These are phyloP conservation scores for Letharia lupina DNA, from an alignment of 495 filamentous ascomycete genomes.

Conservation along the genomic window DNA sequence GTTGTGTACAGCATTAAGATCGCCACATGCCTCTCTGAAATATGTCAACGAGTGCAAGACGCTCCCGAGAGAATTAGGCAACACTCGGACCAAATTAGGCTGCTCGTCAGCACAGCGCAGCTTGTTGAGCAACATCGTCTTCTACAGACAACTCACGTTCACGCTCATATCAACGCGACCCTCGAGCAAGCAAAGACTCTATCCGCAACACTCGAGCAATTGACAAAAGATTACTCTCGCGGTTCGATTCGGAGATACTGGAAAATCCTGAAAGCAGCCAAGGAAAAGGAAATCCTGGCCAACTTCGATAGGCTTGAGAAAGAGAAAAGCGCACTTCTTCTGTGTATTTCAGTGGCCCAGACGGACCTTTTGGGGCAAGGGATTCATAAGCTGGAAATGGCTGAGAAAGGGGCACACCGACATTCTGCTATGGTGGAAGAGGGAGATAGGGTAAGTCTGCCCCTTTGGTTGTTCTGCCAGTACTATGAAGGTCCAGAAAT, in stretches of 20 bases:
- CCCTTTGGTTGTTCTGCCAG: not conserved
- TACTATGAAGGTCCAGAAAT: not conserved
- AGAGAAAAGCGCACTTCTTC: slow-evolving; percentile 8
- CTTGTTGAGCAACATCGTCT: not conserved
- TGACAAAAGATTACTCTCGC: not conserved
- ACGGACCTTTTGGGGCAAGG: slow-evolving; percentile 4
- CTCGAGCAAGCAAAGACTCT: not conserved
- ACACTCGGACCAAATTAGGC: slow-evolving; percentile 5
- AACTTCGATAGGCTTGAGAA: slow-evolving; percentile 5
- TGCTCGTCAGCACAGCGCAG: not conserved
- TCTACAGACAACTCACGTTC: not conserved
- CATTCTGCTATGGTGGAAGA: not conserved
- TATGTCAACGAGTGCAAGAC: slow-evolving; percentile 1
- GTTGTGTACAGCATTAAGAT: slow-evolving; percentile 13
- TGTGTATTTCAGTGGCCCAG: not conserved
- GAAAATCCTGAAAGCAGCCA: not conserved
- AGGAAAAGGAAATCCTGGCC: not conserved
- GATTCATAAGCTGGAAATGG: not conserved
- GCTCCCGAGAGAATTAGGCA: not conserved
- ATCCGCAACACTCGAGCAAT: not conserved
- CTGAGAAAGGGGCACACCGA: not conserved
- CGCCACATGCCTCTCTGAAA: slow-evolving; percentile 1
- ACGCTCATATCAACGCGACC: not conserved
- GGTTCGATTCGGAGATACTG: not conserved
- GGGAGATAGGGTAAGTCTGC: not conserved